Conservation (phyloP, 805 yeast species). For the Kuraishia cidri region DNA sequence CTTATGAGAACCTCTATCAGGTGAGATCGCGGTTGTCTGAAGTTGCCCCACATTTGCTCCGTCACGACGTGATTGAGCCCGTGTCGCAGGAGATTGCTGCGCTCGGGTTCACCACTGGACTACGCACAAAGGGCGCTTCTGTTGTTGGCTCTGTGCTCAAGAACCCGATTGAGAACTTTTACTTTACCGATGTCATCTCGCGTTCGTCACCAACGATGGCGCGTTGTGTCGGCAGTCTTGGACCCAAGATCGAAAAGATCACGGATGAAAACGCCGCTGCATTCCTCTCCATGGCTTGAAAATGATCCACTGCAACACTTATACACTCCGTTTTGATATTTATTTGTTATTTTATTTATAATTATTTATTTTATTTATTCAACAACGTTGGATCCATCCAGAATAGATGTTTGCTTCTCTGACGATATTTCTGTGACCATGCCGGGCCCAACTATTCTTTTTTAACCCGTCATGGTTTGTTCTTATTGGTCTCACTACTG, state of each 20-base stretch:
- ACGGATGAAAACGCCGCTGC: constrained; percentile 30
- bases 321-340: too few relatives aligned
- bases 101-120: constrained; percentile 41
- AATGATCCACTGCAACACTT: too few relatives aligned
- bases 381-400: too few relatives aligned
- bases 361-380: too few relatives aligned
- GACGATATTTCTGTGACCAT: too few relatives aligned
- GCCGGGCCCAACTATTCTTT: too few relatives aligned
- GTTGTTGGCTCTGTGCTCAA: constrained; percentile 37
- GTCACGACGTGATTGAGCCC: constrained; percentile 70
- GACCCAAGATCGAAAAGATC: constrained; percentile 54
- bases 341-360: too few relatives aligned
- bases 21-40: constrained; percentile 64
- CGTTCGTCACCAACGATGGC: constrained; percentile 90
- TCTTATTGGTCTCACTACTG: too few relatives aligned
- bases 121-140: constrained; percentile 20
- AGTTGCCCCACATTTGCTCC: constrained; percentile 72
- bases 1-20: constrained; percentile 65
- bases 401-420: too few relatives aligned
- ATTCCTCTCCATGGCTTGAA: constrained; percentile 1
- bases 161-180: constrained; percentile 74
- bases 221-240: constrained; percentile 66
- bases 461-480: too few relatives aligned
- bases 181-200: constrained; percentile 82
- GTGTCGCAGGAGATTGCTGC: constrained; percentile 47